Evolutionary conservation across 257 asterid genomes (phyloP).

Genomic region (Hygrophila difformis): DNA sequence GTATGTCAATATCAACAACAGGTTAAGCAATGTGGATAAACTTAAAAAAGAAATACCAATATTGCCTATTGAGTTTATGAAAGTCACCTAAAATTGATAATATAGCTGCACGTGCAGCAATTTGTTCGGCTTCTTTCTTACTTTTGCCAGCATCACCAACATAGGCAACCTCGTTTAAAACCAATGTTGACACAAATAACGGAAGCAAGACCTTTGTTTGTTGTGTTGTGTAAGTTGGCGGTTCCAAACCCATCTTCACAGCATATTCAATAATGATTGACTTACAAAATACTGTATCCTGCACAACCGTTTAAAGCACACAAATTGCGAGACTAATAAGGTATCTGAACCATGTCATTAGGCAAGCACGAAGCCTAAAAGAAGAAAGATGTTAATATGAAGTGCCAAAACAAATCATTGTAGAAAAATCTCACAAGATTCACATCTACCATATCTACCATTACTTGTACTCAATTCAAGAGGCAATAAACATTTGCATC

Average conservation of each 20-base stretch:
- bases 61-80: neutral
- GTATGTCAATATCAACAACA: neutral
- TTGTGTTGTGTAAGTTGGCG: slow-evolving; percentile 33
- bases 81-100: slow-evolving; percentile 40
- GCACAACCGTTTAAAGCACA: neutral
- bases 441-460: too few species aligned
- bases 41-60: neutral
- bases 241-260: slow-evolving; percentile 23
- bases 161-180: slow-evolving; percentile 31
- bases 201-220: slow-evolving; percentile 21
- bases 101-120: slow-evolving; percentile 59
- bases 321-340: neutral
- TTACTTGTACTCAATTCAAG: too few species aligned
- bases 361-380: neutral
- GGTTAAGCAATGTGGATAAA: neutral
- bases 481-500: too few species aligned
- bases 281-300: slow-evolving; percentile 51
- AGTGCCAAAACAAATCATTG: too few species aligned
- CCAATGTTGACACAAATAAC: slow-evolving; percentile 29
- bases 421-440: too few species aligned
- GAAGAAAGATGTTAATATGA: too few species aligned
- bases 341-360: slow-evolving; percentile 7
- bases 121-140: slow-evolving; percentile 62
- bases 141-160: slow-evolving; percentile 35
- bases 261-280: slow-evolving; percentile 43